A percentile compares a stretch with the other conserved stretches of the same genome.
These are phyloP conservation scores for Metarhizium anisopliae DNA, from an alignment of 2,329 filamentous ascomycete species.

Conservation along the genomic window DNA sequence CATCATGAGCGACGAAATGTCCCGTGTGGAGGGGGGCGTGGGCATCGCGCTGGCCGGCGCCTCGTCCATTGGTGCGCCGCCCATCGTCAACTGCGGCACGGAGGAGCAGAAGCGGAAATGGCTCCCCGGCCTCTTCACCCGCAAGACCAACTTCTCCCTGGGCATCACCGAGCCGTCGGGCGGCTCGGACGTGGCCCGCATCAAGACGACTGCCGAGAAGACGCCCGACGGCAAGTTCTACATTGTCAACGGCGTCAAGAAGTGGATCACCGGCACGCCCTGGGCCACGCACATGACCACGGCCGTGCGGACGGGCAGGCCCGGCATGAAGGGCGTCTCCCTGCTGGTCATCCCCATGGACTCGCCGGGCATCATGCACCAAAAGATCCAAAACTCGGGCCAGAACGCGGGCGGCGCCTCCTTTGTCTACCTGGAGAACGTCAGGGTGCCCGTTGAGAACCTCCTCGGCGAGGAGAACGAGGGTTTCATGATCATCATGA, in stretches of 20 bases:
- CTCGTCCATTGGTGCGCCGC: constrained; percentile 54
- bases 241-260: constrained; percentile 58
- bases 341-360: constrained; percentile 47
- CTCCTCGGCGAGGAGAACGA: constrained; percentile 41
- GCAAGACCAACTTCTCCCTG: constrained; percentile 52
- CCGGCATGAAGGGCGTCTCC: constrained; percentile 44
- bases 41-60: constrained; percentile 49
- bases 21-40: constrained; percentile 47
- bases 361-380: constrained; percentile 37
- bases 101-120: constrained; percentile 37
- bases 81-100: constrained; percentile 54
- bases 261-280: constrained; percentile 57
- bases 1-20: constrained; percentile 45
- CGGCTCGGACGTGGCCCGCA: constrained; percentile 55
- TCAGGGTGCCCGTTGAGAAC: constrained; percentile 35
- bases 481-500: constrained; percentile 50
- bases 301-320: constrained; percentile 49
- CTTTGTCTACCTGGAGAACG: constrained; percentile 47
- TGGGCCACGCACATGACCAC: constrained; percentile 54
- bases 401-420: constrained; percentile 56
- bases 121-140: constrained; percentile 48
- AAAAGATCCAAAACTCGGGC: constrained; percentile 53
- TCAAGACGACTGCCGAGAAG: constrained; percentile 48
- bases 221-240: constrained; percentile 38
- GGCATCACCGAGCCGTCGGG: constrained; percentile 56